These are phyloP conservation scores for Harrya chromipes DNA, from an alignment of 768 basidiomycete species.

Conservation along the genomic window DNA sequence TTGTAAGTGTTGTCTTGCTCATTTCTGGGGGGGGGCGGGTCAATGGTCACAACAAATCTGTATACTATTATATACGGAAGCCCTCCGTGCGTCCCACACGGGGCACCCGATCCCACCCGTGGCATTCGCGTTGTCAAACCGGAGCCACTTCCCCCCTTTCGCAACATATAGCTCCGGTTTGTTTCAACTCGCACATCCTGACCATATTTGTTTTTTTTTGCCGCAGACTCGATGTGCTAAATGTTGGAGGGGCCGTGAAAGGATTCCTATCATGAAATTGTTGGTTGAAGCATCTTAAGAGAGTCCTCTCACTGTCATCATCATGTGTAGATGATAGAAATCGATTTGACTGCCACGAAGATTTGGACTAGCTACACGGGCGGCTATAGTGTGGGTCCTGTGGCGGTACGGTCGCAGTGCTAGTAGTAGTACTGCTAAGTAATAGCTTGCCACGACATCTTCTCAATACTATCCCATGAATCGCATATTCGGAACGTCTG, in stretches of 20 bases:
- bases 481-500: conserved; percentile 75
- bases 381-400: too few relatives aligned
- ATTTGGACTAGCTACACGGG: too few relatives aligned
- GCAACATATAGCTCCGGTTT: background rate
- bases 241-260: conserved; percentile 87
- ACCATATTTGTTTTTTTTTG: conserved; percentile 7
- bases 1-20: conserved; percentile 49
- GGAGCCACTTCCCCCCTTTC: background rate
- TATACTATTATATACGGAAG: conserved; percentile 11
- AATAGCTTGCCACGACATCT: too few relatives aligned
- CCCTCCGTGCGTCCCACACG: background rate
- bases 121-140: background rate
- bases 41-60: background rate
- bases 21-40: background rate
- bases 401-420: too few relatives aligned
- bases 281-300: too few relatives aligned
- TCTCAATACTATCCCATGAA: conserved; percentile 51
- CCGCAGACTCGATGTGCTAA: conserved; percentile 74
- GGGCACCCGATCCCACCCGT: conserved; percentile 5
- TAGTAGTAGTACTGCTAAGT: too few relatives aligned
- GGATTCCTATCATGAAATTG: conserved; percentile 68
- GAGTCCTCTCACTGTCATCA: background rate
- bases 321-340: background rate
- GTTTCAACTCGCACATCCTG: conserved; percentile 1
- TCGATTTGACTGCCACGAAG: background rate